Percentiles rank a stretch among this genome's conserved stretches.
Conservation (phyloP, 2,329 filamentous ascomycete species). For the Setomelanomma holmii region DNA sequence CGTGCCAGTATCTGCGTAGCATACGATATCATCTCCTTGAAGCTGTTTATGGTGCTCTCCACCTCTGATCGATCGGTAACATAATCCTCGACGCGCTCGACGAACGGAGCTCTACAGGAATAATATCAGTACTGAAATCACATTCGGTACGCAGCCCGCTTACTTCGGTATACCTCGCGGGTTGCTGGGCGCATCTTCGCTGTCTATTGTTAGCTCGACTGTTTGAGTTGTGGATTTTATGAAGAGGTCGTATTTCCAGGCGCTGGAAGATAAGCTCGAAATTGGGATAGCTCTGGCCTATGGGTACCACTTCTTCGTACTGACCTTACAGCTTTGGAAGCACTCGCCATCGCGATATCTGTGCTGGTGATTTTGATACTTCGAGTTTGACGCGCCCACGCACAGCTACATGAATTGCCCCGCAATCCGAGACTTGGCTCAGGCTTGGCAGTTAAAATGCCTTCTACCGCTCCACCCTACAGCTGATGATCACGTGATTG, state of each 20-base stretch:
- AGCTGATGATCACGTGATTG: conserved; percentile 8
- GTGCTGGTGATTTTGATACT: conserved; percentile 14
- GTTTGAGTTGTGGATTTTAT: neutral
- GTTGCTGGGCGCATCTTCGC: conserved; percentile 67
- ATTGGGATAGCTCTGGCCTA: neutral
- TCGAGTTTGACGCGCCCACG: conserved; percentile 28
- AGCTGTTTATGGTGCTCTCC: conserved; percentile 79
- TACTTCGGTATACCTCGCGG: conserved; percentile 83
- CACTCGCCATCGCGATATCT: conserved; percentile 35
- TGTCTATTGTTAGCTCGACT: conserved; percentile 5
- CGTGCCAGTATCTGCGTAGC: conserved; percentile 24
- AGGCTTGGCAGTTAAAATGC: too few relatives aligned
- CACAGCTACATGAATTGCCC: too few relatives aligned
- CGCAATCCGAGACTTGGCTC: neutral
- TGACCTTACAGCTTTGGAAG: conserved; percentile 34
- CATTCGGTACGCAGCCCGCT: too few relatives aligned
- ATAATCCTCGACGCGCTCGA: conserved; percentile 89
- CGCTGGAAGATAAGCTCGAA: neutral
- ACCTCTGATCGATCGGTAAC: conserved; percentile 79
- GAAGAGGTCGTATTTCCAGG: neutral
- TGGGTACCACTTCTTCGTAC: neutral
- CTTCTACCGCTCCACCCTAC: too few relatives aligned
- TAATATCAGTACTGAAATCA: too few relatives aligned
- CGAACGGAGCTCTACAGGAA: conserved; percentile 84
- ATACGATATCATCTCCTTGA: conserved; percentile 93